Conservation (phyloP, 805 yeast genomes). For the Spathaspora sp. region DNA sequence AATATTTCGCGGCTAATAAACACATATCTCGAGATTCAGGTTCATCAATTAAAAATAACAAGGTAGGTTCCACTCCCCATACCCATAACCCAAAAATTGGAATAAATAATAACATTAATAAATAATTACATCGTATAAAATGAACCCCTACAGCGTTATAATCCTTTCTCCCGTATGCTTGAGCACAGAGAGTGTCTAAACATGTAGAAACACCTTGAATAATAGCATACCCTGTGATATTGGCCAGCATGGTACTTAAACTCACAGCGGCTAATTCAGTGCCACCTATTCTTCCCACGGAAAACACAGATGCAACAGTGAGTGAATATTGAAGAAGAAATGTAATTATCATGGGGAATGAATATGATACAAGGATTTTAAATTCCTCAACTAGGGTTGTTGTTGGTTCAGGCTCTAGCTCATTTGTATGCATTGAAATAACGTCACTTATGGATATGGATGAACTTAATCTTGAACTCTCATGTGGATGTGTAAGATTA, state of each 20-base stretch:
- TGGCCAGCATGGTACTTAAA: conserved; percentile 73
- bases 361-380: conserved; percentile 34
- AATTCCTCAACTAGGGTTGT: conserved; percentile 40
- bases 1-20: conserved; percentile 53
- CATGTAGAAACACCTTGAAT: conserved; percentile 79
- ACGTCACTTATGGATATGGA: conserved; percentile 15
- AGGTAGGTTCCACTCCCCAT: conserved; percentile 47
- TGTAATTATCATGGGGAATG: conserved; percentile 61
- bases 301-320: conserved; percentile 73
- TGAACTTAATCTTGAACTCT: background rate
- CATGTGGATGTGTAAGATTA: conserved; percentile 10
- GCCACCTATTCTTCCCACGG: conserved; percentile 71
- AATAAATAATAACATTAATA: conserved; percentile 46
- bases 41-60: conserved; percentile 26
- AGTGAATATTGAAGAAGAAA: conserved; percentile 69
- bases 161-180: conserved; percentile 70
- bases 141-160: conserved; percentile 64
- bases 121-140: conserved; percentile 61
- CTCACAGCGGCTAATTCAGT: conserved; percentile 74
- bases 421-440: conserved; percentile 16
- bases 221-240: conserved; percentile 69
- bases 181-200: conserved; percentile 74
- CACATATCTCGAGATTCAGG: conserved; percentile 21
- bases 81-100: conserved; percentile 64
- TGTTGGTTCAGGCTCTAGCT: conserved; percentile 35